Evolutionary conservation across 1,284 basidiomycete species (phyloP).

Genomic region (Ustilago shanxiensis): DNA sequence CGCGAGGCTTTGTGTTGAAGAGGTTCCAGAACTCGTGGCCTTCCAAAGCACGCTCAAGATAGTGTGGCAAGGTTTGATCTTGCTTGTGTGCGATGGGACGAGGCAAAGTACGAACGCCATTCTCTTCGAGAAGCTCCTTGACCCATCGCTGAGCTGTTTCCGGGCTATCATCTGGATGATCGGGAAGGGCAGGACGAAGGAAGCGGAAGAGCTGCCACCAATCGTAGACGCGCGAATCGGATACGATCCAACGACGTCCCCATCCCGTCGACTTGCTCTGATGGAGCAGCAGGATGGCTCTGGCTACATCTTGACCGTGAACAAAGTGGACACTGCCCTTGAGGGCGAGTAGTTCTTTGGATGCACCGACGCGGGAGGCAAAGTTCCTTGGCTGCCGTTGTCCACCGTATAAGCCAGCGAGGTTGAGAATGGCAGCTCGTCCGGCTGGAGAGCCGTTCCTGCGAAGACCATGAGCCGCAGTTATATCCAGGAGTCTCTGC

Average conservation of each 20-base stretch:
- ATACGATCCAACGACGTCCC: slow-evolving; percentile 60
- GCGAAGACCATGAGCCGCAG: slow-evolving; percentile 1
- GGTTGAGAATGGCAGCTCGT: slow-evolving; percentile 50
- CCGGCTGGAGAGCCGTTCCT: neutral
- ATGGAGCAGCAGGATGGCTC: slow-evolving; percentile 53
- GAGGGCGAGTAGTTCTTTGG: slow-evolving; percentile 45
- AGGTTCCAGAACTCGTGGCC: slow-evolving; percentile 54
- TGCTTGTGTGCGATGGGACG: slow-evolving; percentile 41
- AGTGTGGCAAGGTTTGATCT: slow-evolving; percentile 36
- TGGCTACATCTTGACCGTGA: slow-evolving; percentile 59
- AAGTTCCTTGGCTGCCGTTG: slow-evolving; percentile 53
- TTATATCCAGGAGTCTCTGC: slow-evolving; percentile 44
- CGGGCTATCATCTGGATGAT: slow-evolving; percentile 39
- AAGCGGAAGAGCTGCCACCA: slow-evolving; percentile 58
- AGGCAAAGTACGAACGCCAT: slow-evolving; percentile 33
- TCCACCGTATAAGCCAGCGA: slow-evolving; percentile 60
- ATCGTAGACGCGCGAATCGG: slow-evolving; percentile 52
- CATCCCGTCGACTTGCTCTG: slow-evolving; percentile 30
- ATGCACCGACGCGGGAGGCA: slow-evolving; percentile 45
- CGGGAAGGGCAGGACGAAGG: slow-evolving; percentile 37
- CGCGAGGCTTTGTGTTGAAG: slow-evolving; percentile 29
- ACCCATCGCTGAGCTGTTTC: slow-evolving; percentile 42
- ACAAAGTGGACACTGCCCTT: slow-evolving; percentile 61
- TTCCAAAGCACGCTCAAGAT: slow-evolving; percentile 50
- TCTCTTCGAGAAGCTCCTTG: slow-evolving; percentile 35